Conservation (phyloP, 169 alveolate species). For the Plasmodium gallinaceum region DNA sequence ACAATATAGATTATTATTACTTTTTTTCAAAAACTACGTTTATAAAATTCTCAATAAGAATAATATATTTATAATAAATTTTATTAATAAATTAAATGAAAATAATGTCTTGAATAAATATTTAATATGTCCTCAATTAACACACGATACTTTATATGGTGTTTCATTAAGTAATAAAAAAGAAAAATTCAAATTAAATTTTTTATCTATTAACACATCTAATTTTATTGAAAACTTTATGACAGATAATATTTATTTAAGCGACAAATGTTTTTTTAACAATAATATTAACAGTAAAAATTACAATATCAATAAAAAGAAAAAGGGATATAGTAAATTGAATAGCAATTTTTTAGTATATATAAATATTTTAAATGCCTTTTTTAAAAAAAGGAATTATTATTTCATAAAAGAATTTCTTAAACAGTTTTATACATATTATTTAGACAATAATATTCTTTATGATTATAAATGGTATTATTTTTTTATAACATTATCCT, state of each 20-base stretch:
- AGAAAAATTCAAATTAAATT: conserved; percentile 20
- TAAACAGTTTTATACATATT: conserved; percentile 47
- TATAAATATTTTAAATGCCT: conserved; percentile 31
- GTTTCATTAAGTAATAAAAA: background rate
- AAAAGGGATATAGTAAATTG: background rate
- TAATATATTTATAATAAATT: conserved; percentile 55
- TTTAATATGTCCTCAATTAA: background rate
- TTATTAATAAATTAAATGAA: conserved; percentile 21
- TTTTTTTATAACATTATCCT: conserved; percentile 63
- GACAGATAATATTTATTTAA: conserved; percentile 24
- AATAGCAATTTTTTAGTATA: conserved; percentile 22
- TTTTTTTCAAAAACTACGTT: conserved; percentile 50
- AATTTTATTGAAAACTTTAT: conserved; percentile 41
- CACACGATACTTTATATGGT: background rate
- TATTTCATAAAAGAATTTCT: conserved; percentile 37
- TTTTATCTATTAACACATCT: conserved; percentile 3
- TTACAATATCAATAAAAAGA: background rate
- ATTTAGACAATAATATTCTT: conserved; percentile 28
- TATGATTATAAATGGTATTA: conserved; percentile 27
- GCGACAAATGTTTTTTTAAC: background rate
- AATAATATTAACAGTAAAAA: no score
- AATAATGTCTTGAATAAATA: conserved; percentile 10
- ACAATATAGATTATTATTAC: conserved; percentile 23
- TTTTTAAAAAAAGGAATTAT: conserved; percentile 29
- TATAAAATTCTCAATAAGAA: conserved; percentile 4